Percentiles rank a stretch among this genome's conserved stretches.
phyloP scores from a whole-genome alignment of 192 early-diverging fungal genomes.

The Podila minutissima region DNA sequence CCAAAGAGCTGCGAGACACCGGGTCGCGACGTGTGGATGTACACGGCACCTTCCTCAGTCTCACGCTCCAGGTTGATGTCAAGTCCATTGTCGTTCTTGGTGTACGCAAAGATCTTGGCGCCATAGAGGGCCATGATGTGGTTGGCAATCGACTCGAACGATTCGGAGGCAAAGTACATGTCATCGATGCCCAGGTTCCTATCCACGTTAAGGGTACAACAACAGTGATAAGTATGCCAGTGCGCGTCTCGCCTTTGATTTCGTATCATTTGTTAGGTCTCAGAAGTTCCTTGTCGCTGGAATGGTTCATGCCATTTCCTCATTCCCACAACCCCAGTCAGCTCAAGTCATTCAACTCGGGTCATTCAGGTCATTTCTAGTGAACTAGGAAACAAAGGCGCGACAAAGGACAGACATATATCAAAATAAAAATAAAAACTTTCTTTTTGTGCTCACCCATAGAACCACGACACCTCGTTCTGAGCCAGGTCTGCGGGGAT shows the following conservation, averaged over 20 bases:
- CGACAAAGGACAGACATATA: neutral
- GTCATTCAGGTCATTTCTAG: neutral
- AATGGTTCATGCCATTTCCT: too few species aligned
- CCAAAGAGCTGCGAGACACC: conserved; percentile 91
- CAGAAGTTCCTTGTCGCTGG: neutral
- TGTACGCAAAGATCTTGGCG: conserved; percentile 92
- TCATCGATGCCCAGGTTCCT: conserved; percentile 96
- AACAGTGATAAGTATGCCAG: too few species aligned
- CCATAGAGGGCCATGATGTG: conserved; percentile 97
- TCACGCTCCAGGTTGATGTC: conserved; percentile 92
- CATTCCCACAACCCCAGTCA: too few species aligned
- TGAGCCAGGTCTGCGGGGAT: conserved; percentile 91
- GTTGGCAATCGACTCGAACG: conserved; percentile 88
- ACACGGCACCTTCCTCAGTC: conserved; percentile 90
- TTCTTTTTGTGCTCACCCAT: conserved; percentile 68
- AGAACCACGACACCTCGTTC: conserved; percentile 96
- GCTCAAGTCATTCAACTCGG: too few species aligned
- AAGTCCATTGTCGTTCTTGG: conserved; percentile 81
- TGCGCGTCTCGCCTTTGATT: neutral
- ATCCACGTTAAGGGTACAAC: too few species aligned
- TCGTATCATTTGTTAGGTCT: neutral
- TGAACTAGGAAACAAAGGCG: neutral
- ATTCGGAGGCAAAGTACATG: conserved; percentile 96
- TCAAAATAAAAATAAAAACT: neutral
- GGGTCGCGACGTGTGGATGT: conserved; percentile 94